phyloP scores from a whole-genome alignment of 768 basidiomycete species.

The Suillus plorans region DNA sequence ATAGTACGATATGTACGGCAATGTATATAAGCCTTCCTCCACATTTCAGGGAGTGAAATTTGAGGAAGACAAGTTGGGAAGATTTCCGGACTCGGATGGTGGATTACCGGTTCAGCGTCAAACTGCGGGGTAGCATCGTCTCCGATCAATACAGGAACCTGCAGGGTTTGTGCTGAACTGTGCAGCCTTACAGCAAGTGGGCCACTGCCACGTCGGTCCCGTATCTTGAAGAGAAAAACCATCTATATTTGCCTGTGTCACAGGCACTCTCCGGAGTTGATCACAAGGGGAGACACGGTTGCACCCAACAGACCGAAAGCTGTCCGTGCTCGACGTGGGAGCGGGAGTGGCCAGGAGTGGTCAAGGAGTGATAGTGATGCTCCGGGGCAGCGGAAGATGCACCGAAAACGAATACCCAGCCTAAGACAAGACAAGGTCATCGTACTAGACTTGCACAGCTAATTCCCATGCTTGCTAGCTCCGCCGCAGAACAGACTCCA shows the following conservation, averaged over 20 bases:
- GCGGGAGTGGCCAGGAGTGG: background rate
- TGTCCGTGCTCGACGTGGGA: conserved; percentile 18
- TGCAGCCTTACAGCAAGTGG: background rate
- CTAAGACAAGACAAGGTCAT: background rate
- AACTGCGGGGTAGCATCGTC: conserved; percentile 13
- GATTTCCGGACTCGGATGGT: conserved; percentile 3
- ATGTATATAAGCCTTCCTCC: background rate
- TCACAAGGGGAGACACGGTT: conserved; percentile 11
- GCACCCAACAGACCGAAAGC: conserved; percentile 2
- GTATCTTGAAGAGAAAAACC: conserved; percentile 3
- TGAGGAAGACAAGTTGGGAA: background rate
- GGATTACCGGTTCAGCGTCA: conserved; percentile 4
- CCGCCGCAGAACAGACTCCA: background rate
- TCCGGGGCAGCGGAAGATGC: conserved; percentile 6
- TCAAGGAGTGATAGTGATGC: background rate
- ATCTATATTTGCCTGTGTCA: background rate
- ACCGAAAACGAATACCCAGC: background rate
- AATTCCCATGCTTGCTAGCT: conserved; percentile 14
- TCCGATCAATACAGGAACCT: conserved; percentile 4
- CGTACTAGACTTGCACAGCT: conserved; percentile 4
- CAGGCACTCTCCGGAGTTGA: conserved; percentile 6
- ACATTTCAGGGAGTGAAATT: background rate
- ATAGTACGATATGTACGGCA: conserved; percentile 9
- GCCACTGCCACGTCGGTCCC: conserved; percentile 15
- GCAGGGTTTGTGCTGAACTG: background rate